Conservation (phyloP, 2,329 filamentous ascomycete genomes). For the Neoscytalidium dimidiatum region DNA sequence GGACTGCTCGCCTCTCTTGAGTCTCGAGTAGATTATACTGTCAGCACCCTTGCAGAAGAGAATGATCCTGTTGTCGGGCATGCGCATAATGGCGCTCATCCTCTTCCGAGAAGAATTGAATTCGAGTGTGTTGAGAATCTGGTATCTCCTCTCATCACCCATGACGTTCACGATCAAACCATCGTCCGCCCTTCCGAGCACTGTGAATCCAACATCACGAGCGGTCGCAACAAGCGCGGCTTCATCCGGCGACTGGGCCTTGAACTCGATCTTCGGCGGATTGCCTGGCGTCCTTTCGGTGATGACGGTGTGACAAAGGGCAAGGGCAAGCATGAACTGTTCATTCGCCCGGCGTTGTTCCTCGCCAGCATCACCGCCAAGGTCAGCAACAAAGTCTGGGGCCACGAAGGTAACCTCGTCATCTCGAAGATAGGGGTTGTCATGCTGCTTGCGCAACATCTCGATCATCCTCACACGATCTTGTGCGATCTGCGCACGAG, state of each 20-base stretch:
- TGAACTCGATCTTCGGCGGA: constrained; percentile 88
- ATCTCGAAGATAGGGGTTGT: constrained; percentile 89
- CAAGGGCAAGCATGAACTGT: constrained; percentile 91
- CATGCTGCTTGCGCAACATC: constrained; percentile 72
- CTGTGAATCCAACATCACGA: constrained; percentile 91
- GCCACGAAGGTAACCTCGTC: constrained; percentile 91
- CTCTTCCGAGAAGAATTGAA: constrained; percentile 97
- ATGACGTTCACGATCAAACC: constrained; percentile 84
- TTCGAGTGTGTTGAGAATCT: constrained; percentile 90
- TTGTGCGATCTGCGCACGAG: constrained; percentile 74
- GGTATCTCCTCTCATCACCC: constrained; percentile 82
- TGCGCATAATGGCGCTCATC: constrained; percentile 95
- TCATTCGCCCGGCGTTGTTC: constrained; percentile 78
- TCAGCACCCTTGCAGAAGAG: constrained; percentile 98
- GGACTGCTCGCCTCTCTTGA: constrained; percentile 81
- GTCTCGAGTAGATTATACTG: constrained; percentile 91
- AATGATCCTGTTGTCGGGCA: constrained; percentile 87
- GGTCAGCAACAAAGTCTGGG: constrained; percentile 82
- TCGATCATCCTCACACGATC: constrained; percentile 74
- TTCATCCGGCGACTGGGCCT: constrained; percentile 95
- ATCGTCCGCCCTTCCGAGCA: constrained; percentile 76
- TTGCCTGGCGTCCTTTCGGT: constrained; percentile 89
- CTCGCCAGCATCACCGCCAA: constrained; percentile 73
- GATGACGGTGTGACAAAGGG: constrained; percentile 96
- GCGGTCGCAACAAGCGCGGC: constrained; percentile 92